These are phyloP conservation scores for Globisporangium perplexum DNA, from an alignment of 352 stramenopile genomes.

Conservation along the genomic window DNA sequence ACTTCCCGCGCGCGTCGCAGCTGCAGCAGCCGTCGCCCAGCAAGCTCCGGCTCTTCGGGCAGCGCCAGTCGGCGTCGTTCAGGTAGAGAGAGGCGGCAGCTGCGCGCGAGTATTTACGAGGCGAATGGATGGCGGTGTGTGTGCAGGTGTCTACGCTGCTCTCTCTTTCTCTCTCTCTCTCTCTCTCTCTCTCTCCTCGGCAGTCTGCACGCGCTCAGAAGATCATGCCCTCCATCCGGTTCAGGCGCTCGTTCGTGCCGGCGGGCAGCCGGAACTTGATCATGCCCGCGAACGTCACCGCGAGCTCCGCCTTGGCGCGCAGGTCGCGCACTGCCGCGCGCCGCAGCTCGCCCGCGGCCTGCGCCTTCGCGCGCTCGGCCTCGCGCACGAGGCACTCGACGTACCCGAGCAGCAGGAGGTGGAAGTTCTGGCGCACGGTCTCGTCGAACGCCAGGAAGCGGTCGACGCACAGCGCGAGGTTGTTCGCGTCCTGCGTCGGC, in stretches of 20 bases:
- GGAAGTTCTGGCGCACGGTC: conserved; percentile 78
- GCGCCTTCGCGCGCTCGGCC: conserved; percentile 71
- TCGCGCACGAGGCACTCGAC: conserved; percentile 84
- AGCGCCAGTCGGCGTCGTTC: conserved; percentile 29
- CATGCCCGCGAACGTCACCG: conserved; percentile 86
- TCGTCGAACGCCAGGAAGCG: conserved; percentile 80
- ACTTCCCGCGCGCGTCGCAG: conserved; percentile 2
- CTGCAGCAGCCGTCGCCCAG: conserved; percentile 33
- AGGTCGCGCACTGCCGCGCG: conserved; percentile 41
- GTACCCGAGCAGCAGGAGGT: conserved; percentile 81
- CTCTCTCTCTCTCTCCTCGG: neutral
- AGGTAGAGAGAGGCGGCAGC: conserved; percentile 12
- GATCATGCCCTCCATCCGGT: conserved; percentile 87
- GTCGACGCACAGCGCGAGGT: conserved; percentile 65
- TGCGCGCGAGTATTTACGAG: conserved; percentile 1
- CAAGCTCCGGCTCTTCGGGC: conserved; percentile 47
- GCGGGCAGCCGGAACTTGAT: conserved; percentile 83
- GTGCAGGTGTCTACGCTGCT: neutral
- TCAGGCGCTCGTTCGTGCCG: conserved; percentile 78
- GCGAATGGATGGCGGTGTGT: neutral
- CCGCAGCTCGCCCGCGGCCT: conserved; percentile 48
- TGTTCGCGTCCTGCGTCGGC: conserved; percentile 55
- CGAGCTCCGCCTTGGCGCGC: conserved; percentile 69
- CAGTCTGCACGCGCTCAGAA: conserved; percentile 33
- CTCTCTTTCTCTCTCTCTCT: conserved; percentile 1